Evolutionary conservation across 257 asterid genomes (phyloP), one percentile per base, ranked within the genome.

Genomic region (Linderniella brevidens): DNA sequence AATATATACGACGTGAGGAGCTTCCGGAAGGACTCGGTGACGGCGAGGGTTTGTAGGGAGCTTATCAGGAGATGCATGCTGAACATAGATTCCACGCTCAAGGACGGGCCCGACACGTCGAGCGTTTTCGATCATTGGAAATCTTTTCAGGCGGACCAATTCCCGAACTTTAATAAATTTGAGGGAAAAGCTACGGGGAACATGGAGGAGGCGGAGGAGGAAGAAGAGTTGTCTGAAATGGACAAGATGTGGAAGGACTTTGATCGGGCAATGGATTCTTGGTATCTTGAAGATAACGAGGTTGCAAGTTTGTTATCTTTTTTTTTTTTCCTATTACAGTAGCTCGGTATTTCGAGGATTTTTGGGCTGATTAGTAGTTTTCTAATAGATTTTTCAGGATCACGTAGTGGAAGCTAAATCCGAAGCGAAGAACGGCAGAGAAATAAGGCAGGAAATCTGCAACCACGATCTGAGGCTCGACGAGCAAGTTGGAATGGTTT

Each of bases 221-320:
- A 80, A 63, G 93, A 80, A 63, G 94, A 81, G 47, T 4, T 78
- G 25, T 79, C 96, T 0, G 99, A 90, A 63, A 64, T 85, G 13
- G 93, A 84, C 55, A 73, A 71, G 80, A 44, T 90, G 53, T 90
- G 99, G 99, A 79, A 81, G 61, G 99, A 85, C 65, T 85, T 90
- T 96, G 96, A 85, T 56, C 68, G 85, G 5, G 96, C 96, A 20
- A 45, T 90, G 55, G 99, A 94, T 10, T 81, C 99, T 4, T 77
- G 72, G 73, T 81, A 75, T 58, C 72, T 75, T 12, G 94, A 90
- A n/a, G 85, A 75, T 25, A 65, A 48, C 44, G 94, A 79, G 93
- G 98, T 84, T 67, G 16, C 48, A 10, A 13, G 43, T 13, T 13
- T 39, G 15, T 39, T 2, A 9, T 13, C 15, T 13, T 13, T 39